Percentiles rank a stretch among this genome's conserved stretches.
Conservation (phyloP, 108 stramenopile genomes). For the Pseudonitzschia delicatissima region DNA sequence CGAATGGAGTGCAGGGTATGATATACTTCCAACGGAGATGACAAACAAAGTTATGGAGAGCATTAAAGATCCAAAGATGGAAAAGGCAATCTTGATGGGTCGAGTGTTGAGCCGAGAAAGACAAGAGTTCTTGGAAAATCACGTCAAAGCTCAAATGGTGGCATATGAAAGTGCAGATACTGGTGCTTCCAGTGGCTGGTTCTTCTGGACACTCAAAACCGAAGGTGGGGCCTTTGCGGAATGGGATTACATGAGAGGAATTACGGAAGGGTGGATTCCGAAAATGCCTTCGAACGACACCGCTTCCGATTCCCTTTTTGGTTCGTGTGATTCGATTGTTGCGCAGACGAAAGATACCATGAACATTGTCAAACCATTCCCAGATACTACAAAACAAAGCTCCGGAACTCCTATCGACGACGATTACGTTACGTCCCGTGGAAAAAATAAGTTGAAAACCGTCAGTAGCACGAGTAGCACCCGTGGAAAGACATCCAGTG, state of each 20-base stretch:
- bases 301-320: slow-evolving; percentile 32
- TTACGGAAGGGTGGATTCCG: slow-evolving; percentile 71
- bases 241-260: slow-evolving; percentile 68
- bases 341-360: slow-evolving; percentile 35
- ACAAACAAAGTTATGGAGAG: slow-evolving; percentile 37
- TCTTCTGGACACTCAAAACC: slow-evolving; percentile 66
- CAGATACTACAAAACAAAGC: slow-evolving; percentile 26
- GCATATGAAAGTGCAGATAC: slow-evolving; percentile 43
- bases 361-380: slow-evolving; percentile 50
- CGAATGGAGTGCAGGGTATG: slow-evolving; percentile 64
- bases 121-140: slow-evolving; percentile 48
- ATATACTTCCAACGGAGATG: slow-evolving; percentile 32
- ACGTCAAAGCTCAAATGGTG: slow-evolving; percentile 68
- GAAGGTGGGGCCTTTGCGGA: slow-evolving; percentile 66
- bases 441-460: slow-evolving; percentile 6
- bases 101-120: slow-evolving; percentile 35
- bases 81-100: slow-evolving; percentile 20
- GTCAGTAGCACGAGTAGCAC: neutral
- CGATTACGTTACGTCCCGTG: slow-evolving; percentile 56
- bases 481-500: neutral
- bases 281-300: slow-evolving; percentile 15
- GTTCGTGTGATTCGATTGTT: slow-evolving; percentile 53
- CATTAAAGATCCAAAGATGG: slow-evolving; percentile 19
- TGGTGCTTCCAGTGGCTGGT: slow-evolving; percentile 58
- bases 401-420: slow-evolving; percentile 45